A percentile compares a stretch with the other conserved stretches of the same genome.
Conservation (phyloP, 2,329 filamentous ascomycete genomes). For the Venturia effusa region DNA sequence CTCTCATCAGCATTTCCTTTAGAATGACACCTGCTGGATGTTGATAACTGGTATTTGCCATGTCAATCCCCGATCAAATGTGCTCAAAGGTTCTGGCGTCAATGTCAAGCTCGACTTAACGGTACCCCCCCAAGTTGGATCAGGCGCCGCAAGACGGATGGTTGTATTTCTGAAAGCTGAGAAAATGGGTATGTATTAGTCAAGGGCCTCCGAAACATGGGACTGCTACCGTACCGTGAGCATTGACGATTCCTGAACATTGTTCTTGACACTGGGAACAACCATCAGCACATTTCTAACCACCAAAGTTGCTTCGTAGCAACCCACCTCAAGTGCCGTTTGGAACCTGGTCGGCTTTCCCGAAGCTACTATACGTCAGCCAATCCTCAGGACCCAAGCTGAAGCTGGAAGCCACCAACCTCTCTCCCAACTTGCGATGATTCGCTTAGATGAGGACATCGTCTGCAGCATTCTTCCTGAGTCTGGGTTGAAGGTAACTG, state of each 20-base stretch:
- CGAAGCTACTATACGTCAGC: background rate
- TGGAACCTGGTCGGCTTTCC: background rate
- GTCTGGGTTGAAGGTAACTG: background rate
- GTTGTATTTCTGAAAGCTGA: background rate
- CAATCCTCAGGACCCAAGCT: background rate
- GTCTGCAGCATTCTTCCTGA: background rate
- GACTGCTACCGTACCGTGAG: background rate
- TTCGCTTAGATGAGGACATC: background rate
- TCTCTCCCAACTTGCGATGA: background rate
- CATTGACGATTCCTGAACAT: background rate
- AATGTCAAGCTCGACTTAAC: background rate
- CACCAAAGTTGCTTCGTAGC: background rate
- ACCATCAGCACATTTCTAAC: background rate
- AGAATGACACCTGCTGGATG: slow-evolving; percentile 2
- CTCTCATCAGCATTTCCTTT: background rate
- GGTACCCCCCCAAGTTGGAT: background rate
- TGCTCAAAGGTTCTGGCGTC: background rate
- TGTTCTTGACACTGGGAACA: background rate
- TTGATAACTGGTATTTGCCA: background rate
- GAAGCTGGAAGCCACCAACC: background rate
- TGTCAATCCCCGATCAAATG: background rate
- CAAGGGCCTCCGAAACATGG: background rate
- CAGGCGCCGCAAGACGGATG: background rate
- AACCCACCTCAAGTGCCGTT: background rate
- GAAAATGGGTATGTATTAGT: background rate